Evolutionary conservation across 2,329 filamentous ascomycete species (phyloP), one percentile per base, ranked within the genome.

Genomic region (Trichoderma sp.): DNA sequence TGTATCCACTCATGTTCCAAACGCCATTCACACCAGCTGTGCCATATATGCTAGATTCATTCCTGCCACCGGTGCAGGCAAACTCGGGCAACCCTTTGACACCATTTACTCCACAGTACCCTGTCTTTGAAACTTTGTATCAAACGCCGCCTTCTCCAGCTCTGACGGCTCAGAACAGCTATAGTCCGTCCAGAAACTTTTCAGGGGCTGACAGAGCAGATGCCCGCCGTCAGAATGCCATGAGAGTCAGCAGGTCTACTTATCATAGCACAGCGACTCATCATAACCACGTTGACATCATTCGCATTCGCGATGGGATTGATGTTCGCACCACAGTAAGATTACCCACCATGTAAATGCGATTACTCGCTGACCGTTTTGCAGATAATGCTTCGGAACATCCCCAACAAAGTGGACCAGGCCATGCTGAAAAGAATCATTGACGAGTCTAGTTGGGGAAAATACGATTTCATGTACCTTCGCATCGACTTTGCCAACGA

Each of bases 381-480:
- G 28, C 69, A 93, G 90, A 92, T 98, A 72, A 97, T 98, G 95
- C 81, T 97, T 37, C 90, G 95, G 49, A 97, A 98, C 77, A 95
- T 97, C 56, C 95, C 95, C 1, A 97, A 97, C 81, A 93, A 94
- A 74, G 90, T 97, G 68, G 88, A 93, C 74, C 89, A 93, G 79
- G 82, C 85, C 0, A 90, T 91, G 82, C 81, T 97, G 18, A 96
- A 96, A 82, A 80, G 84, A 0, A 90, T 96, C 68, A 84, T 98
- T 16, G 92, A 97, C 75, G 85, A 90, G 71, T 91, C 89, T 18
- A 93, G 90, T 77, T 88, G 86, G 80, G 94, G 93, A 34, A 90
- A 91, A 71, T 98, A 96, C 77, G 94, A 98, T 77, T 98, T 98
- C 79, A 89, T 97, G 84, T 99, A 99, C 78, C 82, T 98, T 64